Conservation (phyloP, 1,284 basidiomycete species). For the Irpex rosettiformis region DNA sequence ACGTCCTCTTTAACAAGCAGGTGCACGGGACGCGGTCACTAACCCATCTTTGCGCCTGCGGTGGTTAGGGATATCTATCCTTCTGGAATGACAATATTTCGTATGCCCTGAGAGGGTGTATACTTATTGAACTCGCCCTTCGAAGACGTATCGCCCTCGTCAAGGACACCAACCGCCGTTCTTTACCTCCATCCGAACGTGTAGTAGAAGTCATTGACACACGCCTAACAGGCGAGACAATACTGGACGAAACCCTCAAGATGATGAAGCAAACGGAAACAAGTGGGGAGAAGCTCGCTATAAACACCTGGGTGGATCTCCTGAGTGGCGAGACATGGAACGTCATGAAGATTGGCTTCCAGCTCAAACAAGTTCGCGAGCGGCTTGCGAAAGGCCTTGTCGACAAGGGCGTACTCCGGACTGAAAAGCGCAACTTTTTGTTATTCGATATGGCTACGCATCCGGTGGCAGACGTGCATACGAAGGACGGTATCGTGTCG, state of each 20-base stretch:
- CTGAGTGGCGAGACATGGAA: constrained; percentile 98
- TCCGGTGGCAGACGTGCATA: constrained; percentile 87
- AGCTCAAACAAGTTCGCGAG: constrained; percentile 95
- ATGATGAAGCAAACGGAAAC: constrained; percentile 80
- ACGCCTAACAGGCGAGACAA: constrained; percentile 89
- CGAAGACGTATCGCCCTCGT: constrained; percentile 87
- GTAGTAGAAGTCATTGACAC: constrained; percentile 90
- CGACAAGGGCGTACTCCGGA: constrained; percentile 95
- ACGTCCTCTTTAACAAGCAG: not conserved
- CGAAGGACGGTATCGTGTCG: constrained; percentile 80
- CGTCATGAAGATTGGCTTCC: constrained; percentile 97
- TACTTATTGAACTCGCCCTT: constrained; percentile 91
- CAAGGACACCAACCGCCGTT: constrained; percentile 76
- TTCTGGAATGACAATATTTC: constrained; percentile 99
- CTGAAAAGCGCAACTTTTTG: constrained; percentile 95
- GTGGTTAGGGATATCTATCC: constrained; percentile 78
- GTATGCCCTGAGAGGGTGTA: constrained; percentile 92
- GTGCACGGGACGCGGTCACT: constrained; percentile 6
- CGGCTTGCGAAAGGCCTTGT: constrained; percentile 95
- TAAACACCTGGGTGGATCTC: constrained; percentile 92
- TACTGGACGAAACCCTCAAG: constrained; percentile 91
- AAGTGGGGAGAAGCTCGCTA: constrained; percentile 70
- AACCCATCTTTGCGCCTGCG: not conserved
- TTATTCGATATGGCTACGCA: constrained; percentile 99
- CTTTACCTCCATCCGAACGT: constrained; percentile 77